Conservation (phyloP, 768 basidiomycete genomes). For the Dacryopinax primogenitus region DNA sequence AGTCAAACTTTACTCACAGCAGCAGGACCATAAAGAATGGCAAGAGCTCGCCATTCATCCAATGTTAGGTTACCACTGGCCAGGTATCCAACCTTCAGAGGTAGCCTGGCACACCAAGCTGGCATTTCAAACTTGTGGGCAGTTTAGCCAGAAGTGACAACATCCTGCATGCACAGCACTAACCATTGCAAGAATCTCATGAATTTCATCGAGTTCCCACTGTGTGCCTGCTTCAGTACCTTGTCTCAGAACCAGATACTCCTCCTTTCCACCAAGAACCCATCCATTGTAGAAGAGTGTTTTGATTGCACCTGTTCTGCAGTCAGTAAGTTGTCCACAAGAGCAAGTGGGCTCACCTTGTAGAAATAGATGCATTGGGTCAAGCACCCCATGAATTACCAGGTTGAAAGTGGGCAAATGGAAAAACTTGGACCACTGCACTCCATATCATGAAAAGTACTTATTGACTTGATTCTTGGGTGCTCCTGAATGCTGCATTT, state of each 20-base stretch:
- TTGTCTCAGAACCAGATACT: neutral
- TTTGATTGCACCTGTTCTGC: neutral
- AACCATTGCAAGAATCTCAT: neutral
- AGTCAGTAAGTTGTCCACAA: neutral
- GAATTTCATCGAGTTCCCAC: neutral
- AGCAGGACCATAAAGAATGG: neutral
- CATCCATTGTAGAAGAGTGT: neutral
- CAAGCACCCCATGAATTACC: neutral
- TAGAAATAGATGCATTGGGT: constrained; percentile 12
- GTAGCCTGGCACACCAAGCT: neutral
- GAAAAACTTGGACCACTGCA: constrained; percentile 4
- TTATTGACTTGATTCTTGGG: neutral
- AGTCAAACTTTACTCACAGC: too few relatives aligned
- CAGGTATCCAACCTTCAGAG: neutral
- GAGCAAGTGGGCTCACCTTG: neutral
- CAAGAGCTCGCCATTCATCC: neutral
- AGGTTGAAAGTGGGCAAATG: constrained; percentile 10
- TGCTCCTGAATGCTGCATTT: neutral
- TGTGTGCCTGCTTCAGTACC: neutral
- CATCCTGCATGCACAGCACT: neutral
- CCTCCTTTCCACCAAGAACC: neutral
- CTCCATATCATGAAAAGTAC: constrained; percentile 3
- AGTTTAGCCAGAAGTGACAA: neutral
- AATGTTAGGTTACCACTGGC: neutral
- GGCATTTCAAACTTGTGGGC: neutral